Evolutionary conservation across 805 yeast genomes (phyloP), one percentile per base, ranked within the genome.

Genomic region (Tetrapisispora arboricola): DNA sequence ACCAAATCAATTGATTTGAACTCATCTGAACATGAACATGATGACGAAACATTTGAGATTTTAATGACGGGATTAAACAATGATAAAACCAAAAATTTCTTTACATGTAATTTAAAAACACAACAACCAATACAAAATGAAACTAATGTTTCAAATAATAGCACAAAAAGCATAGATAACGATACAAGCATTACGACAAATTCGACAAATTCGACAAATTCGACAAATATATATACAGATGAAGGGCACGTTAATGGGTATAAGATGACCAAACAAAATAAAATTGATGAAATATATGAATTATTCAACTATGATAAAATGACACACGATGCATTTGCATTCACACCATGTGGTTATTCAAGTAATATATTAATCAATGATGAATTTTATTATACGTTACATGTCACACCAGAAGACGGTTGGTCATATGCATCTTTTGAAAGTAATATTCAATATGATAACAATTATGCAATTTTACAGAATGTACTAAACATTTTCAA

Each of bases 351-450:
- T 60, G 98, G 98, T 7, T 90, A 78, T 56, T 85, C 96, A 2
- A 84, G 96, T 34, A 90, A 90, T 61, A 80, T 94, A 16, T 68
- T 88, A 29, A 60, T 82, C 34, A 68, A 75, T 34, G 73, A 70
- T 32, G 70, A 73, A 50, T 76, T 76, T 55, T 82, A 80, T 59
- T 83, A 82, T 57, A 90, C 96, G 8, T 68, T 88, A 44, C 97
- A 92, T 58, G 84, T 92, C 32, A 92, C 98, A 0, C 97, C 97
- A 0, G 97, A 92, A 58, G 59, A 69, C 18, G 95, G 90, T 28
- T 90, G 94, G 86, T 85, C 96, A 5, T 90, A 90, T 62, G 97
- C 97, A 4, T 84, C 95, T 9, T 92, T 92, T 61, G 97, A 92
- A 60, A 78, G 96, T 17, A 90, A 85, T 60, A 84, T 78, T 31